Base-by-base conservation (phyloP, 768 basidiomycete species). In the Leccinum disarticulatum region DNA sequence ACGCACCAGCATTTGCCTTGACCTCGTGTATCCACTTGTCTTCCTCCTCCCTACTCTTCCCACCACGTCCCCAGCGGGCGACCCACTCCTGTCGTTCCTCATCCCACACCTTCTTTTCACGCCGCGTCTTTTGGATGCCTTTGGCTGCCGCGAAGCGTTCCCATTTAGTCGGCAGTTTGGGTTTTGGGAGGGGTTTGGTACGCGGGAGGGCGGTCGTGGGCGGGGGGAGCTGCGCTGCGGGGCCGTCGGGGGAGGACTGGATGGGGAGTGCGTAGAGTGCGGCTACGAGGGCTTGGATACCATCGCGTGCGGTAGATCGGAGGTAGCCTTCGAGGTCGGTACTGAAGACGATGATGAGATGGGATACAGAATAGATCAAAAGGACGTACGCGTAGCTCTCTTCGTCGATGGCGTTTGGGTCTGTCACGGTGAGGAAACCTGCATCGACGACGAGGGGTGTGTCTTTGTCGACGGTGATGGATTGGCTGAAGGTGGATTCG, bases 81-180 rank as follows among this genome's bases (percentile, higher is more conserved):
- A 95, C 90, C 90, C 92, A 98, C 17, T 90, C 90, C 73, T 97
- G 93, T 70, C 82, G 85, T 73, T 96, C 95, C 67, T 98, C 95
- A 73, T 98, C 95, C 91, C 92, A 98, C 5, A 87, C 83, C 66
- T 87, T 87, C 77, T 83, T 90, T 13, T 96, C 93, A 49, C 84
- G 84, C 52, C 77, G 82, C 68, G 78, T 84, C 68, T 97, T 86
- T 68, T 86, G 85, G 68, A 98, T 98, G 38, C 97, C 97, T 78
- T 97, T 98, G 38, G 91, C 88, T 51, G 87, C 86, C 5, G 96
- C 96, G 69, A 98, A 99, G 57, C 84, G 81, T 78, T 98, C 93
- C 97, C 97, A 99, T 74, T 97, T 98, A 7, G 96, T 98, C 35
- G 82, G 86, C 9, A 89, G 88, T 75, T 96, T 97, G 3, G 91